Evolutionary conservation across 306 rosid species (phyloP), one percentile per base, ranked within the genome.

Genomic region (Malus sieversii): DNA sequence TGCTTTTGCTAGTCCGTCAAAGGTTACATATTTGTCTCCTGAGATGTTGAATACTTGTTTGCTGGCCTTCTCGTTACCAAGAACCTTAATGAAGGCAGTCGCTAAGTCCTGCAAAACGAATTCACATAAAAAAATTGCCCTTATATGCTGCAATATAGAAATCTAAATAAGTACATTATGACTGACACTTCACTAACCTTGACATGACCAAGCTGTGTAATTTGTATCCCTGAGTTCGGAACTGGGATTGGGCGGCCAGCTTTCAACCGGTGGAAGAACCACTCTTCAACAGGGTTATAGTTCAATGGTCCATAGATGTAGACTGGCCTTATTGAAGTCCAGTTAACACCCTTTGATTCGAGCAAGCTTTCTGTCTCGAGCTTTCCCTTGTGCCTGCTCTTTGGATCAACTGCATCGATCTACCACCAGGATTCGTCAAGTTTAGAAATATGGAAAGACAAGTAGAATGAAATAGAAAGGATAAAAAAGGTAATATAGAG

Each of bases 381-480:
- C 93, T 95, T 95, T 78, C 99, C 99, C 93, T 95, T 95, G 86
- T 95, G 99, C 78, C 99, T 87, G 84, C 99, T 92, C 89, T 92
- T 95, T n/a, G 97, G 97, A 84, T 95, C 98, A 79, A 92, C 98
- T 74, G 97, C 93, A 83, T 90, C 97, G 13, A 3, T 46, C 98
- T 95, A 75, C 70, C 74, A 83, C 77, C 70, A 77, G 20, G 62
- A 69, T 74, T 68, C 76, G 55, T 33, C 25, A 60, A 44, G 67
- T 77, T 75, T 29, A 62, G 10, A 52, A 55, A 46, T 18, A 18
- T 16, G 33, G 51, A 40, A 48, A 74, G 42, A 35, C 46, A 44
- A 38, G 0, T 23, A 71, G 70, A 35, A 62, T 15, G 51, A 60
- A 20, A 46, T 66, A 15, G 3, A 5, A 45, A 23, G 15, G 45